Evolutionary conservation across 177 flowering plant genomes (phyloP), one percentile per base, ranked within the genome.

Genomic region (Vitis hybrid): DNA sequence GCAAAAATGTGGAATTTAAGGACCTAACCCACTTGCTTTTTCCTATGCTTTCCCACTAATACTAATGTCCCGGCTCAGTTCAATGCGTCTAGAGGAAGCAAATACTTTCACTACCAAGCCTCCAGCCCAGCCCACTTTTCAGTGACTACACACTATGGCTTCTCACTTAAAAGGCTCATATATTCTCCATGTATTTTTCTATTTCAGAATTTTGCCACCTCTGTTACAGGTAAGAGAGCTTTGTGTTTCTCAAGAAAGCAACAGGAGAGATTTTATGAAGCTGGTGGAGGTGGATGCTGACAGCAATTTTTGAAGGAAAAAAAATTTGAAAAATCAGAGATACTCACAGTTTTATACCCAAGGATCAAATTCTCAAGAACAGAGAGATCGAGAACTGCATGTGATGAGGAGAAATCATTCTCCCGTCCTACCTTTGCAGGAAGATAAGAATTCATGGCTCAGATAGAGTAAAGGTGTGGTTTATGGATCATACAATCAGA

Each of bases 391-490:
- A 80, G 59, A 65, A 77, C 58, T 74, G 75, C 24, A 67, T 75
- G 54, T 78, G 46, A 80, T 72, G 66, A 80, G 50, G 72, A 76
- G 60, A 65, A 54, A 58, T 64, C 81, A n/a, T 63, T 66, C 46
- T 76, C 73, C 2, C 63, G 85, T 5, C 61, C 75, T 18, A 74
- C 65, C 53, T 78, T 76, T 65, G 82, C 81, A 65, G 79, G 82
- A 58, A 80, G 76, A 83, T 77, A 69, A 81, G 74, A 63, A 61
- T 76, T 71, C 78, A 59, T 35, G 76, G 76, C 74, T 74, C 54
- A 72, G 21, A 27, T 27, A 27, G 58, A 71, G 65, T 61, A 66
- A 51, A 71, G 74, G 74, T 30, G 75, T 74, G 63, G 56, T 56
- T 46, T 68, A 73, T 58, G 61, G 72, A 27, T 56, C 30, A 24